Conservation (phyloP, 2,329 filamentous ascomycete species). For the Ceratocystis variospora region DNA sequence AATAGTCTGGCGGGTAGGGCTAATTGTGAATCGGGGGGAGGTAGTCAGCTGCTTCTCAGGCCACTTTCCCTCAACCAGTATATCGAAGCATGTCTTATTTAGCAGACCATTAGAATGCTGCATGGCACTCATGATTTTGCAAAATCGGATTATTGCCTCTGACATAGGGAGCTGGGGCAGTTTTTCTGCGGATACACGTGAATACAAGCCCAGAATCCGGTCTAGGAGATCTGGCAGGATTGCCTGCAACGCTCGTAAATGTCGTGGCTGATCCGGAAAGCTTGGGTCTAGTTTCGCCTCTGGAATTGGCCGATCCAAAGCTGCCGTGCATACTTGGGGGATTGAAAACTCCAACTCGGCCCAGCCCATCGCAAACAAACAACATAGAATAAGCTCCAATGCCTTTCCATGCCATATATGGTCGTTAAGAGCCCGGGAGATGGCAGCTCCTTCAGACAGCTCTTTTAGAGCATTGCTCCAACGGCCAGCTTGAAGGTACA, state of each 20-base stretch:
- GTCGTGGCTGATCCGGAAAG: constrained; percentile 36
- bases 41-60: constrained; percentile 37
- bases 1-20: constrained; percentile 49
- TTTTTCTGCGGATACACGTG: constrained; percentile 54
- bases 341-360: constrained; percentile 70
- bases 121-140: constrained; percentile 53
- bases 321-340: constrained; percentile 41
- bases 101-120: constrained; percentile 52
- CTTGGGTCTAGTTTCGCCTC: constrained; percentile 24
- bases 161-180: constrained; percentile 57
- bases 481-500: constrained; percentile 78
- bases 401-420: constrained; percentile 97
- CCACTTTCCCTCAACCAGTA: constrained; percentile 50
- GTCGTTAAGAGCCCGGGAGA: constrained; percentile 68
- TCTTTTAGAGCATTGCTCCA: constrained; percentile 83
- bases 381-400: constrained; percentile 72
- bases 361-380: constrained; percentile 73
- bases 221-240: constrained; percentile 62
- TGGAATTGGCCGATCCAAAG: constrained; percentile 36
- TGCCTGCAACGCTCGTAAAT: constrained; percentile 40
- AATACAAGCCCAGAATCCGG: constrained; percentile 60
- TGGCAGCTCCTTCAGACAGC: constrained; percentile 63
- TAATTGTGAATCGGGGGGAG: constrained; percentile 42
- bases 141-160: constrained; percentile 60
- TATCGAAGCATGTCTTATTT: constrained; percentile 44